Evolutionary conservation across 805 yeast genomes (phyloP).

Genomic region (Saccharomycopsis microspora): DNA sequence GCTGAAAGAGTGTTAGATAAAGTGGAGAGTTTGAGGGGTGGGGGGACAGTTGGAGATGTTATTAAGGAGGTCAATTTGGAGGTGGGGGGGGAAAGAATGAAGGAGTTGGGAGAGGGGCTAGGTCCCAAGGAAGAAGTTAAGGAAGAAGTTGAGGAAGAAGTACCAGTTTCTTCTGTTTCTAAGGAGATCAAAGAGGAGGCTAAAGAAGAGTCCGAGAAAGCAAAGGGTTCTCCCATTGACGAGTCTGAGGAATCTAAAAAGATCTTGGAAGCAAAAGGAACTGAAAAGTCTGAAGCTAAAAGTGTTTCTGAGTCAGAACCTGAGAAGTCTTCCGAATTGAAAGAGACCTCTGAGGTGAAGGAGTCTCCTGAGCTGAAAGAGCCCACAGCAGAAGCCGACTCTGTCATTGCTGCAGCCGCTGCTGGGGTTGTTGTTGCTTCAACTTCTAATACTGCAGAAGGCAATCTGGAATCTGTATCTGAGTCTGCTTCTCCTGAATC

Average conservation of each 20-base stretch:
- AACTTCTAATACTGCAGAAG: too few relatives aligned
- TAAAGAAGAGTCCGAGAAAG: not conserved
- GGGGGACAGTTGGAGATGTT: not conserved
- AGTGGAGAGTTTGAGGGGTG: slow-evolving; percentile 10
- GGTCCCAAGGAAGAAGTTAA: not conserved
- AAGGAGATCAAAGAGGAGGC: not conserved
- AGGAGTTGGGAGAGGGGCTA: not conserved
- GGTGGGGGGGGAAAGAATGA: slow-evolving; percentile 1
- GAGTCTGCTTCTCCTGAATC: not conserved
- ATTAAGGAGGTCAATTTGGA: slow-evolving; percentile 7
- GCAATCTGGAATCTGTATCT: not conserved
- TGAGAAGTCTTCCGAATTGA: not conserved
- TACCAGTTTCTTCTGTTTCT: not conserved
- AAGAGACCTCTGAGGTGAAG: not conserved
- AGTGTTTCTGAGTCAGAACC: not conserved
- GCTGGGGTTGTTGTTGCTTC: too few relatives aligned
- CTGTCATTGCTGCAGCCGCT: too few relatives aligned
- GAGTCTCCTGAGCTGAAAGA: too few relatives aligned
- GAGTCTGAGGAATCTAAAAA: not conserved
- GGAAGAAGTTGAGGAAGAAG: not conserved
- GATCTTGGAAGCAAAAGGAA: not conserved
- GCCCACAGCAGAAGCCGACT: too few relatives aligned
- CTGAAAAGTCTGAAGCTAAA: too few relatives aligned
- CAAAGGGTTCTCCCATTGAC: too few relatives aligned
- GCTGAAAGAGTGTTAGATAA: slow-evolving; percentile 13